Conservation (phyloP, 257 asterid genomes). For the Solanum sejunctum region DNA sequence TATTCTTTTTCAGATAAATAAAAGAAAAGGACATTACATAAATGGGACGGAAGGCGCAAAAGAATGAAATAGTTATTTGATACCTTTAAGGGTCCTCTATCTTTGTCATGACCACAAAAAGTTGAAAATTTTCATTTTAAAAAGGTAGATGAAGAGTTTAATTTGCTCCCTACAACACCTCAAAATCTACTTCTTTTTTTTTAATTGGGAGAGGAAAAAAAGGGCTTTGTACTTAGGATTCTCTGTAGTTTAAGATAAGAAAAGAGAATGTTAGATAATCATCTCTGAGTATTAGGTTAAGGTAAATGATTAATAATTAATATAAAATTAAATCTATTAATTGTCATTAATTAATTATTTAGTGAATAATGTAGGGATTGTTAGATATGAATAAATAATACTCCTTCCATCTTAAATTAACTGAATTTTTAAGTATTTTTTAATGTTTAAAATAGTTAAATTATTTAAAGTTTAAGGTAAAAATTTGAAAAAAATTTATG, state of each 20-base stretch:
- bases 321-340: background rate
- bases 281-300: background rate
- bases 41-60: background rate
- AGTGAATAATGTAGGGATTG: background rate
- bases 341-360: background rate
- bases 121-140: constrained; percentile 7
- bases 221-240: constrained; percentile 39
- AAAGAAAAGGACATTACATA: too few relatives aligned
- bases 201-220: constrained; percentile 4
- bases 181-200: constrained; percentile 8
- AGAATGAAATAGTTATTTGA: background rate
- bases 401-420: background rate
- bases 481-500: too few relatives aligned
- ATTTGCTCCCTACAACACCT: constrained; percentile 30
- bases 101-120: constrained; percentile 36
- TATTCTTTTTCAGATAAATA: too few relatives aligned
- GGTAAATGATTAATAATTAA: background rate
- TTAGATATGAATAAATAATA: background rate
- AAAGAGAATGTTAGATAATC: background rate
- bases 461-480: too few relatives aligned
- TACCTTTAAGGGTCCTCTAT: background rate
- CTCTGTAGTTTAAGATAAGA: constrained; percentile 11
- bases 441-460: too few relatives aligned
- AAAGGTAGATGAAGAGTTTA: background rate
- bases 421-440: too few relatives aligned